Evolutionary conservation across 192 early-diverging fungal genomes (phyloP).

Genomic region (Coemansia sp.): DNA sequence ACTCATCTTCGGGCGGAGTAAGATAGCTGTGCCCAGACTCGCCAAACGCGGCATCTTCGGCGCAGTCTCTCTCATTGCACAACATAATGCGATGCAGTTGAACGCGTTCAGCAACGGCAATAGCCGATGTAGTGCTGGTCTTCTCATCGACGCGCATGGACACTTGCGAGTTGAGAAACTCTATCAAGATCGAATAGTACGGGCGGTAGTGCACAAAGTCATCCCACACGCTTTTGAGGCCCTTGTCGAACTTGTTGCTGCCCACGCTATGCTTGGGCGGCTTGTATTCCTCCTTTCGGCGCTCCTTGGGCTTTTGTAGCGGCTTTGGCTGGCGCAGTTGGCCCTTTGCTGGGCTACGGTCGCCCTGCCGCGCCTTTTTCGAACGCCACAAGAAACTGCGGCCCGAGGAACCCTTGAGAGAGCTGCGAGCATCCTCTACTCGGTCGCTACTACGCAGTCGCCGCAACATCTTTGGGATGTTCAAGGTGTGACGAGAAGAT

Average conservation of each 20-base stretch:
- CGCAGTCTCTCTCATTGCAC: slow-evolving; percentile 27
- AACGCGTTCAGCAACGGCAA: slow-evolving; percentile 48
- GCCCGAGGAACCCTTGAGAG: slow-evolving; percentile 6
- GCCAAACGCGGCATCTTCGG: background rate
- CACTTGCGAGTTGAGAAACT: slow-evolving; percentile 58
- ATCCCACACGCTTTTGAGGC: slow-evolving; percentile 45
- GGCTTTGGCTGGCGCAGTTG: slow-evolving; percentile 10
- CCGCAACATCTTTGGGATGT: slow-evolving; percentile 36
- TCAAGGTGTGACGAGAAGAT: slow-evolving; percentile 25
- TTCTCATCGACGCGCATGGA: slow-evolving; percentile 51
- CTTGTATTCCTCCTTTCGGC: slow-evolving; percentile 22
- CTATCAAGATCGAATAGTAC: slow-evolving; percentile 49
- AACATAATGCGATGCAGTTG: slow-evolving; percentile 47
- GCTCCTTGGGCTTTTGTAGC: slow-evolving; percentile 14
- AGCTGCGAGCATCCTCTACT: background rate
- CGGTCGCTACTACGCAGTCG: slow-evolving; percentile 36
- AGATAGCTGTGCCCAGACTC: slow-evolving; percentile 1
- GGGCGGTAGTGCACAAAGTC: slow-evolving; percentile 48
- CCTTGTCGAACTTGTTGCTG: slow-evolving; percentile 48
- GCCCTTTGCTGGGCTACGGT: background rate
- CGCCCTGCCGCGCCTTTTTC: slow-evolving; percentile 7
- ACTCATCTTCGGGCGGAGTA: slow-evolving; percentile 41
- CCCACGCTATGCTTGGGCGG: slow-evolving; percentile 13
- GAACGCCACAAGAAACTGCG: slow-evolving; percentile 17
- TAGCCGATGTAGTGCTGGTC: slow-evolving; percentile 38